These are phyloP conservation scores for Epithele typhae DNA, from an alignment of 768 basidiomycete genomes.

Conservation along the genomic window DNA sequence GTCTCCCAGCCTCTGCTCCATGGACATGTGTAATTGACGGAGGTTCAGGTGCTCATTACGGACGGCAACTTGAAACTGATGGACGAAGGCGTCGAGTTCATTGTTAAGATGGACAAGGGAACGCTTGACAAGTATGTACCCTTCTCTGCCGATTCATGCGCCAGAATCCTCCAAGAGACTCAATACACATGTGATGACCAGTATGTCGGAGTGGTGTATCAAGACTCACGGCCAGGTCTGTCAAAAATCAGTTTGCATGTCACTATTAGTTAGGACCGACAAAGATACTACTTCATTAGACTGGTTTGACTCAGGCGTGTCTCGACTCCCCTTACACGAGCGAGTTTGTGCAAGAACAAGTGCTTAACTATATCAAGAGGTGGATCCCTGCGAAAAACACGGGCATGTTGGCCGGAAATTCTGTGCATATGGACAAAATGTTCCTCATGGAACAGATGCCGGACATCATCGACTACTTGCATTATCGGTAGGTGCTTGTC, in stretches of 20 bases:
- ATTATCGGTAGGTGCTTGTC: slow-evolving; percentile 60
- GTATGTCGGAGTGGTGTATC: slow-evolving; percentile 88
- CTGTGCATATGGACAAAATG: slow-evolving; percentile 75
- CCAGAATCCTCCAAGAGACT: no score
- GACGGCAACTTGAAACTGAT: slow-evolving; percentile 78
- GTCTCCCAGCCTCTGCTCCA: slow-evolving; percentile 10
- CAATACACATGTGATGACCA: no score
- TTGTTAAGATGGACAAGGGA: slow-evolving; percentile 69
- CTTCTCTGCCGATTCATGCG: no score
- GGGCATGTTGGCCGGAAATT: slow-evolving; percentile 81
- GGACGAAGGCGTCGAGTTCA: slow-evolving; percentile 74
- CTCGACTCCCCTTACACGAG: slow-evolving; percentile 62
- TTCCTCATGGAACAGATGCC: slow-evolving; percentile 82
- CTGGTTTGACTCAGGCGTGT: slow-evolving; percentile 80
- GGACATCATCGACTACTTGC: slow-evolving; percentile 70
- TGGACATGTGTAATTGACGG: neutral
- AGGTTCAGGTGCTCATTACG: slow-evolving; percentile 73
- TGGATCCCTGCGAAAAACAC: slow-evolving; percentile 69
- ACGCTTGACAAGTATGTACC: slow-evolving; percentile 61
- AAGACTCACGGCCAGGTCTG: slow-evolving; percentile 73
- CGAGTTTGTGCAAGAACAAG: slow-evolving; percentile 52
- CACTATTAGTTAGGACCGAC: no score
- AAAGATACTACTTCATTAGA: slow-evolving; percentile 48
- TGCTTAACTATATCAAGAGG: slow-evolving; percentile 75
- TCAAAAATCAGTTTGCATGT: neutral